These are phyloP conservation scores for Dictyostelium firmibasis DNA, from an alignment of 78 protist species.

Conservation along the genomic window DNA sequence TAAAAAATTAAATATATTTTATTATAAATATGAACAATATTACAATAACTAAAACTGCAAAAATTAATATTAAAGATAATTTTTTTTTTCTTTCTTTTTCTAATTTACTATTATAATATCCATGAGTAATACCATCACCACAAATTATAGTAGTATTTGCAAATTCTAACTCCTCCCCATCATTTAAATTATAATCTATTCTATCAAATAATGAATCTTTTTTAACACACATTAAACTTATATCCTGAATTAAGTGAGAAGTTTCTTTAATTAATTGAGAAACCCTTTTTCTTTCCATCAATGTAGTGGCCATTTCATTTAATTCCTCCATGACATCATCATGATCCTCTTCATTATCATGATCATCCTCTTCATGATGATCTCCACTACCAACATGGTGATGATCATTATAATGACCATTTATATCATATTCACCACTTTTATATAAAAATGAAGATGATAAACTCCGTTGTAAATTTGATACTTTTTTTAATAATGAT, in stretches of 20 bases:
- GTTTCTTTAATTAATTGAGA: conserved; percentile 13
- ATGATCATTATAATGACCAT: neutral
- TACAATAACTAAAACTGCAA: conserved; percentile 16
- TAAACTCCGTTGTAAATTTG: neutral
- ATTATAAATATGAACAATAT: conserved; percentile 48
- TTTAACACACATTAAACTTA: neutral
- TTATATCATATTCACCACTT: neutral
- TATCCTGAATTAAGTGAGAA: conserved; percentile 24
- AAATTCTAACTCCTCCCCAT: neutral
- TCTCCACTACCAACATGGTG: neutral
- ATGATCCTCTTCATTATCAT: neutral
- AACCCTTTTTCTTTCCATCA: conserved; percentile 1
- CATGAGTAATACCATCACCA: neutral
- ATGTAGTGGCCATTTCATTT: neutral
- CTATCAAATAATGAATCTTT: conserved; percentile 44
- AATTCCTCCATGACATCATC: neutral
- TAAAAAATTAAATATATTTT: neutral
- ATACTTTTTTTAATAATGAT: neutral
- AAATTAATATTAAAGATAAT: conserved; percentile 33
- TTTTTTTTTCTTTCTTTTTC: conserved; percentile 10
- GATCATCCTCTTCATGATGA: neutral
- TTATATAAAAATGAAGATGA: neutral
- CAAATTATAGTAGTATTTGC: neutral
- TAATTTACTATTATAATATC: neutral
- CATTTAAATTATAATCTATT: conserved; percentile 37